Evolutionary conservation across 2,329 filamentous ascomycete species (phyloP), one percentile per base, ranked within the genome.

Genomic region (Ascochyta lentis): DNA sequence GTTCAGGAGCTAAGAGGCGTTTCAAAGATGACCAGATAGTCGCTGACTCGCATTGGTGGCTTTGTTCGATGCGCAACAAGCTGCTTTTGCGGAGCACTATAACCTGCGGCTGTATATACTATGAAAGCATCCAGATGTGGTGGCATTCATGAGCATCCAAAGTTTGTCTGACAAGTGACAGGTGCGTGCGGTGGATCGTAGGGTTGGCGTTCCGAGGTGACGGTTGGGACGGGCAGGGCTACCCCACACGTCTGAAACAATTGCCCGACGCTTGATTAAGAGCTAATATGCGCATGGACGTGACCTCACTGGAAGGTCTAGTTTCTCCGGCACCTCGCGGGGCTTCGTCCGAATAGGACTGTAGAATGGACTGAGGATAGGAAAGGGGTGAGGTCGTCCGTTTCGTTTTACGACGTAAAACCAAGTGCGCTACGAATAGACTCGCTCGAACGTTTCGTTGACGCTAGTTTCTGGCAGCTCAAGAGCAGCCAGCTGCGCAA

Each of bases 181-280:
- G 34, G 34, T 31, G 34, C 42, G 35, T 43, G 49, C 26, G 24
- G 40, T 49, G 39, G n/a, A 47, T 40, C 39, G 53, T 54, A 37
- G 39, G 44, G 26, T 45, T 43, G 40, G 35, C 26, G 43, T 45
- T 54, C 56, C 49, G 58, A 46, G 48, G 47, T 35, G 31, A 38
- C 34, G 51, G 40, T 48, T 44, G 27, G 26, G 9, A 39, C 26
- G 35, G 29, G 44, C 33, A 43, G 37, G 37, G 29, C 48, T 59
- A 56, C 54, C 50, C 55, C 57, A 59, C 59, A 64, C 31, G 42
- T 26, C 34, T 59, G 55, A 62, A 61, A 60, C 54, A 59, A 57
- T 59, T 63, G 49, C 44, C 61, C 63, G 62, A 61, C 58, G 56
- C 47, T 61, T 65, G 23, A 68, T 65, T 65, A 54, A 56, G 34